phyloP scores from a whole-genome alignment of 345 rosid genomes.

The Syzygium jambos region DNA sequence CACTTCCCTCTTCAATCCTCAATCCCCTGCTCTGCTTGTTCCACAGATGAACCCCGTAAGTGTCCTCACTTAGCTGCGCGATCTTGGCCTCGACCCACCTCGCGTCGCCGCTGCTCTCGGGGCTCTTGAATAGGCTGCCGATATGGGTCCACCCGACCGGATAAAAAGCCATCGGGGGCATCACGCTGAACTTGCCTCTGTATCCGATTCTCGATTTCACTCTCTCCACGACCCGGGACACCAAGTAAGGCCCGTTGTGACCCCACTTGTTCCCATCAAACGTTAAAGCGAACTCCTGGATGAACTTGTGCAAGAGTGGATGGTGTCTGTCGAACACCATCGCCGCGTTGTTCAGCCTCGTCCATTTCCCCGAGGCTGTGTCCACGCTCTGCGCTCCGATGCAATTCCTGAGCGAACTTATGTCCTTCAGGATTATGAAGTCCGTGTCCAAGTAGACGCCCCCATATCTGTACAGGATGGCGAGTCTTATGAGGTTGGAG shows the following conservation, averaged over 20 bases:
- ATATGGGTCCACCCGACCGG: slow-evolving; percentile 66
- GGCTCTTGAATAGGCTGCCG: slow-evolving; percentile 39
- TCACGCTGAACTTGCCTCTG: slow-evolving; percentile 26
- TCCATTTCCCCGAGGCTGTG: slow-evolving; percentile 44
- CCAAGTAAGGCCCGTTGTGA: slow-evolving; percentile 77
- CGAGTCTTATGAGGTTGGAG: slow-evolving; percentile 63
- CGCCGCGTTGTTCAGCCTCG: slow-evolving; percentile 72
- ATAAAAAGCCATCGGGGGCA: slow-evolving; percentile 60
- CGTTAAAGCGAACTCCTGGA: slow-evolving; percentile 60
- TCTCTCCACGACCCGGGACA: slow-evolving; percentile 50
- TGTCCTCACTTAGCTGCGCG: slow-evolving; percentile 31
- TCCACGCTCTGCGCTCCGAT: slow-evolving; percentile 74
- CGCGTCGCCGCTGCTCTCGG: slow-evolving; percentile 14
- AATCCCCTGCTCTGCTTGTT: slow-evolving; percentile 55
- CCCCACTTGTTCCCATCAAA: slow-evolving; percentile 88
- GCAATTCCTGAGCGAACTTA: slow-evolving; percentile 39
- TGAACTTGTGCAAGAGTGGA: slow-evolving; percentile 49
- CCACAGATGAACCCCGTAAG: slow-evolving; percentile 73
- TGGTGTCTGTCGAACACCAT: slow-evolving; percentile 57
- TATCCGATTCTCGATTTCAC: slow-evolving; percentile 21
- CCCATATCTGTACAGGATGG: slow-evolving; percentile 64
- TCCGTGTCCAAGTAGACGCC: slow-evolving; percentile 75
- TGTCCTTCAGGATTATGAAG: slow-evolving; percentile 52
- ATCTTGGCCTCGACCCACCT: slow-evolving; percentile 43
- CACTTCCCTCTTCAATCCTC: slow-evolving; percentile 54